A percentile compares a stretch with the other conserved stretches of the same genome.
phyloP scores from a whole-genome alignment of 2,329 filamentous ascomycete species.

The Hysterium pulicare region DNA sequence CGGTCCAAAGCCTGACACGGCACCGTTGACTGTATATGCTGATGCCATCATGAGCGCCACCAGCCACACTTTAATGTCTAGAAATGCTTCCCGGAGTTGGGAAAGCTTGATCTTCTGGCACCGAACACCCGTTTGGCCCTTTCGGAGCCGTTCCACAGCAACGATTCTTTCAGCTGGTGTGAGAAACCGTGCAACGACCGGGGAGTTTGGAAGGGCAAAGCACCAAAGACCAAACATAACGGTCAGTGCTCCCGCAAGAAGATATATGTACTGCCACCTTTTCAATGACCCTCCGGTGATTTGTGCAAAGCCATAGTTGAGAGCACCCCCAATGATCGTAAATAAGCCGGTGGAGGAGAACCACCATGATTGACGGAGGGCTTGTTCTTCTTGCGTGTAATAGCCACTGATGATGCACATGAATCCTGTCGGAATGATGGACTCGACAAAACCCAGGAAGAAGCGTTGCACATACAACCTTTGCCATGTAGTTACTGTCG shows the following conservation, averaged over 20 bases:
- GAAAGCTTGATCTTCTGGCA: slow-evolving; percentile 58
- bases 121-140: slow-evolving; percentile 61
- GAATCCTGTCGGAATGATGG: slow-evolving; percentile 55
- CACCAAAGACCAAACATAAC: slow-evolving; percentile 63
- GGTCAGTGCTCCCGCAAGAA: slow-evolving; percentile 62
- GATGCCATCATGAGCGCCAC: slow-evolving; percentile 66
- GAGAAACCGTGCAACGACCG: slow-evolving; percentile 67
- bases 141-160: slow-evolving; percentile 61
- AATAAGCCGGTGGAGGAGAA: slow-evolving; percentile 23
- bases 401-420: slow-evolving; percentile 50
- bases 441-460: slow-evolving; percentile 56
- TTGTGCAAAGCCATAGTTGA: slow-evolving; percentile 30
- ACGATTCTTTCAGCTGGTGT: slow-evolving; percentile 60
- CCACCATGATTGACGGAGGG: slow-evolving; percentile 26
- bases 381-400: slow-evolving; percentile 42
- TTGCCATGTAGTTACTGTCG: slow-evolving; percentile 56
- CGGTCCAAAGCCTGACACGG: slow-evolving; percentile 67
- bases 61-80: slow-evolving; percentile 63
- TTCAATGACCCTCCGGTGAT: slow-evolving; percentile 37
- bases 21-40: slow-evolving; percentile 68
- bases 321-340: slow-evolving; percentile 19
- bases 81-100: slow-evolving; percentile 57
- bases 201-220: slow-evolving; percentile 63
- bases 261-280: slow-evolving; percentile 69
- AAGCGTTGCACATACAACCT: slow-evolving; percentile 59